Base-by-base conservation (phyloP, 306 rosid species). In the Acacia acuminata region DNA sequence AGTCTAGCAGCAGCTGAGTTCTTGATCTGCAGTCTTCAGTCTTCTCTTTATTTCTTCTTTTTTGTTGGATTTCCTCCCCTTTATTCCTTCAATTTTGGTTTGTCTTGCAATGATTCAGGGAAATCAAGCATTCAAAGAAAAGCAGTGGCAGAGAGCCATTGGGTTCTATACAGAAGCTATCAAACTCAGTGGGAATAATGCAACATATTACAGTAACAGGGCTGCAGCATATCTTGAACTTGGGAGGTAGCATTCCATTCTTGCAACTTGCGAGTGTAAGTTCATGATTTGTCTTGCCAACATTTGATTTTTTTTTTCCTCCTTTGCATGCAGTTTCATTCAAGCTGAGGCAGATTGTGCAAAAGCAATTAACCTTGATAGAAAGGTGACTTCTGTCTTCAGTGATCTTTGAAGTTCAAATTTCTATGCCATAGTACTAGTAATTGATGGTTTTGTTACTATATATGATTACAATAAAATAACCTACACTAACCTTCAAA, bases 291-390 rank as follows among this genome's bases (percentile, higher is more conserved):
- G 66, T 81, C 45, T 86, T 53, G 60, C 73, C 60, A 81, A 58
- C 77, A 45, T 84, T 50, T 89, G 75, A 87, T 83, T 20, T 75
- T 43, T 70, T 86, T 77, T n/a, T 19, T 6, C 0, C 3, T 56
- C 85, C 79, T 82, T 65, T 70, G 70, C 12, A 8, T 82, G 45
- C 88, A 96, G 99, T 82, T 96, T 82, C 60, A 68, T 86, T 72
- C 97, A 89, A 88, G 99, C 99, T 40, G 98, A 92, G 92, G 87
- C 88, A 55, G 99, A 96, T 83, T 91, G 97, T 79, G 89, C 88
- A 76, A 88, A 89, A 77, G 99, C 99, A 81, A 91, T 96, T 75
- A 81, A 69, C 82, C 89, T 94, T 14, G 98, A 96, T 87, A 96
- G 91, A 87, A 94, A 94, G 99, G 99, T 94, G 78, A 82, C 45